Evolutionary conservation across 345 rosid species (phyloP), one percentile per base, ranked within the genome.

Genomic region (Turnera subulata): DNA sequence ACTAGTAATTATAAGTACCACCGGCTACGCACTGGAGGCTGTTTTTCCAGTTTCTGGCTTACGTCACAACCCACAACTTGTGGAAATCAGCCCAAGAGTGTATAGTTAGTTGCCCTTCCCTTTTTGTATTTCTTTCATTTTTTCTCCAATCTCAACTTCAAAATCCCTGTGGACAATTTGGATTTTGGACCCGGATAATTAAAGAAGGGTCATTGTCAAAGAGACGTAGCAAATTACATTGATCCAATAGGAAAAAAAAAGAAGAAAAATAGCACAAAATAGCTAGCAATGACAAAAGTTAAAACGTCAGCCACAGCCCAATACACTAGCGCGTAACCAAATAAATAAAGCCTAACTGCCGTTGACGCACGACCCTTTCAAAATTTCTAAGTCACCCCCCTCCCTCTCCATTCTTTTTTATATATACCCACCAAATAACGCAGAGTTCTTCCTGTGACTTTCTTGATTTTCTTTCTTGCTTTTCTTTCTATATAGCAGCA

Each of bases 261-360:
- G n/a, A n/a, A n/a, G n/a, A n/a, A n/a, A n/a, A n/a, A 32, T 6
- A 6, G 20, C 2, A 15, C n/a, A 2, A 42, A 32, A 39, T 2
- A 39, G 37, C 16, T n/a, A 21, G 3, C 11, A 6, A 24, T 25
- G 61, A 24, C 61, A 18, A 1, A 25, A 39, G 19, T 21, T 6
- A 21, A n/a, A 64, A 56, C 62, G 62, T 64, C 62, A 64, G 14
- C 46, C 44, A 56, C 62, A 35, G 15, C 29, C 18, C 26, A 3
- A 8, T 29, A 29, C n/a, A n/a, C 35, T 29, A 29, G 35, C 35
- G 35, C 35, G 35, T 29, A 29, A 29, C 35, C n/a, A n/a, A n/a
- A n/a, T n/a, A n/a, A n/a, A n/a, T n/a, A n/a, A n/a, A n/a, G n/a
- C n/a, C 35, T 8, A 29, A 29, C 50, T 17, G 22, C 69, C 47